These are phyloP conservation scores for Loxodes magnus DNA, from an alignment of 73 alveolate species.

Conservation along the genomic window DNA sequence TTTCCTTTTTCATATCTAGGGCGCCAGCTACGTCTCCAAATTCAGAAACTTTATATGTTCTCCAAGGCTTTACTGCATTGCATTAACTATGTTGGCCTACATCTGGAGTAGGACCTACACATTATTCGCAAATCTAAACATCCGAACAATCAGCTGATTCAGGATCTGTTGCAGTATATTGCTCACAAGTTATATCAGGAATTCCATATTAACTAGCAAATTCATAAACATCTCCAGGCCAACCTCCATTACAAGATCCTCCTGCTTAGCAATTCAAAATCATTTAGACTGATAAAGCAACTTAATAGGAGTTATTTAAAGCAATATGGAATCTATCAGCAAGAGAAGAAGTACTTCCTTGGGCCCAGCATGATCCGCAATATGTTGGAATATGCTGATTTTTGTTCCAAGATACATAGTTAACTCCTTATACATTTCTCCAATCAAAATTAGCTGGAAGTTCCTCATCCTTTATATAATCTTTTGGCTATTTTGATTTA, in stretches of 20 bases:
- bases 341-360: constrained; percentile 64
- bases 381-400: constrained; percentile 67
- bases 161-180: constrained; percentile 44
- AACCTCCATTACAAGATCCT: constrained; percentile 66
- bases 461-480: neutral
- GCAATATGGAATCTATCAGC: constrained; percentile 79
- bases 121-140: constrained; percentile 4
- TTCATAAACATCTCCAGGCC: constrained; percentile 51
- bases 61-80: constrained; percentile 44
- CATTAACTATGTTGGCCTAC: constrained; percentile 22
- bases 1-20: constrained; percentile 60
- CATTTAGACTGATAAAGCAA: constrained; percentile 43
- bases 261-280: constrained; percentile 72
- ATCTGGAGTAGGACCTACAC: constrained; percentile 6
- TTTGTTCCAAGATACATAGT: constrained; percentile 61
- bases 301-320: constrained; percentile 35
- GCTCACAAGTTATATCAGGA: constrained; percentile 55
- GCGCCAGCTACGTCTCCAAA: constrained; percentile 51
- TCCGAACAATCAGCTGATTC: constrained; percentile 25
- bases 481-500: neutral
- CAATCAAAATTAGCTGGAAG: constrained; percentile 60
- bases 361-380: constrained; percentile 88
- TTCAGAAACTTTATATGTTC: constrained; percentile 25
- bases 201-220: constrained; percentile 47
- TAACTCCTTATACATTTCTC: constrained; percentile 56